Conservation (phyloP, 1,284 basidiomycete species). For the Ustilago nuda region DNA sequence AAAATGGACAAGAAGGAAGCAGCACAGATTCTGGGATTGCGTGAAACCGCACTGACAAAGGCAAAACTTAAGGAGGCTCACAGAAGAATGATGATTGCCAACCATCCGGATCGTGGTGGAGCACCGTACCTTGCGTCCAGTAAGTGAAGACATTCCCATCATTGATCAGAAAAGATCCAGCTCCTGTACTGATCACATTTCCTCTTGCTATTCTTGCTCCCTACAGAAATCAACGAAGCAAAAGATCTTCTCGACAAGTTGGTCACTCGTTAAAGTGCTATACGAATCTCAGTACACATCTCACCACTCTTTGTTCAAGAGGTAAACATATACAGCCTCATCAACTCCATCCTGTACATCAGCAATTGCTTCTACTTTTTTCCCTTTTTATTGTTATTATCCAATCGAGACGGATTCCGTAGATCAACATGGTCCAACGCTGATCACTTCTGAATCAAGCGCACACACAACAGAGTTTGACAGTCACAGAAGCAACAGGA, state of each 20-base stretch:
- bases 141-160: conserved; percentile 33
- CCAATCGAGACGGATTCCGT: conserved; percentile 8
- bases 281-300: too few species aligned
- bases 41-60: conserved; percentile 65
- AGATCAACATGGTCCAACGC: background rate
- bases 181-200: background rate
- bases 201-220: background rate
- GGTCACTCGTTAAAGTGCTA: conserved; percentile 47
- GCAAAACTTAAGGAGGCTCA: conserved; percentile 69
- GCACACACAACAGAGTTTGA: background rate
- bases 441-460: background rate
- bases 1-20: conserved; percentile 98
- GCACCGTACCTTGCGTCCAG: conserved; percentile 95
- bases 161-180: background rate
- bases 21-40: conserved; percentile 85
- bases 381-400: too few species aligned
- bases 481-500: background rate
- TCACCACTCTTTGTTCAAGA: conserved; percentile 9
- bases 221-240: conserved; percentile 67
- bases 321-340: background rate
- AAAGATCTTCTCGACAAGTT: conserved; percentile 66
- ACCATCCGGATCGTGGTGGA: conserved; percentile 95
- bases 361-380: background rate
- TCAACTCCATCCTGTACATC: conserved; percentile 7
- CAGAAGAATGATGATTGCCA: conserved; percentile 72